phyloP scores from a whole-genome alignment of 1,139 yeast species.

The Protomyces lactucae-debilis region DNA sequence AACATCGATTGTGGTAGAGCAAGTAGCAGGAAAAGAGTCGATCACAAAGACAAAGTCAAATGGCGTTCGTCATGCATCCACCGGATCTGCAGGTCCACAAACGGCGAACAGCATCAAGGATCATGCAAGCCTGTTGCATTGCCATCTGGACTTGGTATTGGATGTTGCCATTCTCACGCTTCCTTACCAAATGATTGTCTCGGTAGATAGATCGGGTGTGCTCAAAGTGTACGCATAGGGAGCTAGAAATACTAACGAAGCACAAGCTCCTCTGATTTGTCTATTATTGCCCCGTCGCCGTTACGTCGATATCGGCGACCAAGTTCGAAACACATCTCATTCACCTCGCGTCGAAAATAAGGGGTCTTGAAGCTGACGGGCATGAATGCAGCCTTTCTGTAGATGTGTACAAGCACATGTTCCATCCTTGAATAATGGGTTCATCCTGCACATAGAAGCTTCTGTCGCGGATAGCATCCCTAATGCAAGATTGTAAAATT shows the following conservation, averaged over 20 bases:
- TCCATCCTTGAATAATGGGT: no score
- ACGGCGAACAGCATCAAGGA: conserved; percentile 32
- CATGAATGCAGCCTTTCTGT: no score
- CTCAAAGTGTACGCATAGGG: conserved; percentile 48
- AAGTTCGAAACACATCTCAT: no score
- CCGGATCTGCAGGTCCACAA: not conserved
- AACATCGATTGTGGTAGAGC: not conserved
- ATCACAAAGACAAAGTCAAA: not conserved
- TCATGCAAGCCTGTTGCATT: conserved; percentile 41
- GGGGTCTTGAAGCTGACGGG: no score
- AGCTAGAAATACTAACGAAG: not conserved
- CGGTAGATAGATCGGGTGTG: conserved; percentile 60
- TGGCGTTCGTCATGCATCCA: not conserved
- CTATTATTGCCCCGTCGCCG: no score
- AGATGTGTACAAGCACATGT: no score
- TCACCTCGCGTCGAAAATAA: no score
- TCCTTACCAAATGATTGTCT: conserved; percentile 59
- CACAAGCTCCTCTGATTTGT: no score
- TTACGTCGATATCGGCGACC: no score
- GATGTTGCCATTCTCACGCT: conserved; percentile 47
- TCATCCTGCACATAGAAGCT: no score
- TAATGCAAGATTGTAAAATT: no score
- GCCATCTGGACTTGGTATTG: conserved; percentile 50
- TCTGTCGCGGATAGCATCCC: no score
- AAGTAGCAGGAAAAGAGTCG: not conserved